These are phyloP conservation scores for Effrenium voratum DNA, from an alignment of 73 alveolate genomes.

Conservation along the genomic window DNA sequence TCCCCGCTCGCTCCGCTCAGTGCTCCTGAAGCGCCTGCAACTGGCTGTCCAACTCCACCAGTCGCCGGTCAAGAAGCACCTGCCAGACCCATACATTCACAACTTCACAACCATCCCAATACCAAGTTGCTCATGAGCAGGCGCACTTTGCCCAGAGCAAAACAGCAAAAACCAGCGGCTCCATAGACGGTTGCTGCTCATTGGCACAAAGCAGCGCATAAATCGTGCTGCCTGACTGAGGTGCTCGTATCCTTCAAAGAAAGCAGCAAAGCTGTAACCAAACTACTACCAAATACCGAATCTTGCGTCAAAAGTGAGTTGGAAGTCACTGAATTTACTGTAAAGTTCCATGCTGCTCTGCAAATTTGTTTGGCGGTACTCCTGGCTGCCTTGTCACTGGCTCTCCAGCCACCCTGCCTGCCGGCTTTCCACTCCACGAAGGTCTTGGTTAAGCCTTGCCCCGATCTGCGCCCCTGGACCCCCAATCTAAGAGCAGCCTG, in stretches of 20 bases:
- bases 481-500: too few species aligned
- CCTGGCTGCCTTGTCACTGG: neutral
- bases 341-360: neutral
- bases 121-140: too few species aligned
- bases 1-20: neutral
- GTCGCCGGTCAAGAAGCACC: conserved; percentile 69
- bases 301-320: neutral
- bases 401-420: neutral
- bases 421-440: conserved; percentile 72
- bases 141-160: too few species aligned
- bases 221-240: neutral
- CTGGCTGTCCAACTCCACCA: conserved; percentile 65
- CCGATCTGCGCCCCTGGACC: too few species aligned
- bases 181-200: too few species aligned
- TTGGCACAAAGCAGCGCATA: too few species aligned
- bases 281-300: neutral
- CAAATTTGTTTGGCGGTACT: neutral
- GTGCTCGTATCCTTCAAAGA: neutral
- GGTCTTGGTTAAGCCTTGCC: conserved; percentile 65
- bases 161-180: too few species aligned
- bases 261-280: neutral
- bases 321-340: too few species aligned
- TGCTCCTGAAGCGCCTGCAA: conserved; percentile 47
- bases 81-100: too few species aligned
- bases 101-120: too few species aligned